A percentile compares a stretch with the other conserved stretches of the same genome.
These are phyloP conservation scores for Metschnikowia arizonensis DNA, from an alignment of 805 yeast genomes.

Conservation along the genomic window DNA sequence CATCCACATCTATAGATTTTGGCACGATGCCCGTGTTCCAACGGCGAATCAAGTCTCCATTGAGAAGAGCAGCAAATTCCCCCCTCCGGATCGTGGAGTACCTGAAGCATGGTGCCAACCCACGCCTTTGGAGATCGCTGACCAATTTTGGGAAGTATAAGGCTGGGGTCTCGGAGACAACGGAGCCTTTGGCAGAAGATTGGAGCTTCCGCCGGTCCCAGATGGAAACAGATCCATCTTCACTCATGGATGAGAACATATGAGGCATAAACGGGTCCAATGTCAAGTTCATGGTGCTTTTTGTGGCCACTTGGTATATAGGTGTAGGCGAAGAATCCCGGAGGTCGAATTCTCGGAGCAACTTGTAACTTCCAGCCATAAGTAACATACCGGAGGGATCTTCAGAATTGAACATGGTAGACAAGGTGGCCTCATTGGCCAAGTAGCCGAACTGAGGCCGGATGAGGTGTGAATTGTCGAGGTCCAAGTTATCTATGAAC, in stretches of 20 bases:
- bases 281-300: conserved; percentile 62
- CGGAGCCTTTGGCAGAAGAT: conserved; percentile 14
- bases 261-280: conserved; percentile 65
- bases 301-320: conserved; percentile 68
- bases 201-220: conserved; percentile 73
- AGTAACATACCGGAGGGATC: conserved; percentile 29
- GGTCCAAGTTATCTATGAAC: conserved; percentile 14
- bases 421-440: conserved; percentile 69
- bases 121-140: conserved; percentile 53
- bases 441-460: conserved; percentile 54
- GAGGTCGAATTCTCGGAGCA: conserved; percentile 72
- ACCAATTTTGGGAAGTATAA: conserved; percentile 58
- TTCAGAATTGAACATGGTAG: conserved; percentile 51
- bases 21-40: conserved; percentile 70
- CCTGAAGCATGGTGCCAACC: conserved; percentile 60
- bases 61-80: conserved; percentile 75
- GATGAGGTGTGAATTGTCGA: conserved; percentile 48
- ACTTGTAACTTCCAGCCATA: conserved; percentile 72
- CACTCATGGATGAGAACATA: conserved; percentile 71
- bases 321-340: conserved; percentile 52
- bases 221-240: conserved; percentile 77
- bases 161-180: conserved; percentile 49
- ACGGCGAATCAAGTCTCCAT: conserved; percentile 71
- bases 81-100: conserved; percentile 62
- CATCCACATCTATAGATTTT: conserved; percentile 16